These are phyloP conservation scores for Fusarium buxicola DNA, from an alignment of 2,329 filamentous ascomycete species.

Conservation along the genomic window DNA sequence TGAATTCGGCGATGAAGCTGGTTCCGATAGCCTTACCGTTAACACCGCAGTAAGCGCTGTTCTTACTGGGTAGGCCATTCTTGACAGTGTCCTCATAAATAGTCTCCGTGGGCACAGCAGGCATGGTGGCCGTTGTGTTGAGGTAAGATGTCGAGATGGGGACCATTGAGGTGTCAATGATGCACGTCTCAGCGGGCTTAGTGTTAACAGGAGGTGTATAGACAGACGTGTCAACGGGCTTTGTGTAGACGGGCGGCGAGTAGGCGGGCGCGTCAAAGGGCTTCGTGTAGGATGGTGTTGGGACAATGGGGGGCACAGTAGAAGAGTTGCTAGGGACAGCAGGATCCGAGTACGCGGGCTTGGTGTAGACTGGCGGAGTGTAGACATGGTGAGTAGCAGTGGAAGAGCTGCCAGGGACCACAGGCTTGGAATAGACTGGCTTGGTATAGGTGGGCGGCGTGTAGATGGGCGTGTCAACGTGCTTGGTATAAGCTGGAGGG, in stretches of 20 bases:
- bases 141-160: slow-evolving; percentile 46
- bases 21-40: slow-evolving; percentile 51
- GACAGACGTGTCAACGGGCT: slow-evolving; percentile 7
- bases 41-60: slow-evolving; percentile 53
- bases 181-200: neutral
- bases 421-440: slow-evolving; percentile 1
- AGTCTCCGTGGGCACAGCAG: slow-evolving; percentile 42
- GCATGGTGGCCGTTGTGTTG: slow-evolving; percentile 39
- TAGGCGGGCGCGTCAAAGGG: slow-evolving; percentile 16
- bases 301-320: slow-evolving; percentile 9
- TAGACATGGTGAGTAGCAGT: slow-evolving; percentile 5
- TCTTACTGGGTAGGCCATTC: slow-evolving; percentile 48
- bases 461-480: slow-evolving; percentile 22
- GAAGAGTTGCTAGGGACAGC: slow-evolving; percentile 21
- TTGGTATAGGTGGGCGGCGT: slow-evolving; percentile 27
- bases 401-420: slow-evolving; percentile 5
- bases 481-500: slow-evolving; percentile 24
- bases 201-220: slow-evolving; percentile 8
- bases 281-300: slow-evolving; percentile 5
- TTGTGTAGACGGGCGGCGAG: slow-evolving; percentile 23
- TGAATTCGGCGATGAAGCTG: slow-evolving; percentile 55
- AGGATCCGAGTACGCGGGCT: slow-evolving; percentile 15
- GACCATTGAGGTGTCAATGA: slow-evolving; percentile 51
- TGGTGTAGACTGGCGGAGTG: slow-evolving; percentile 27
- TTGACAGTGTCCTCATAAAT: slow-evolving; percentile 46